phyloP scores from a whole-genome alignment of 23 red algal genomes.

The Gracilariopsis chorda region DNA sequence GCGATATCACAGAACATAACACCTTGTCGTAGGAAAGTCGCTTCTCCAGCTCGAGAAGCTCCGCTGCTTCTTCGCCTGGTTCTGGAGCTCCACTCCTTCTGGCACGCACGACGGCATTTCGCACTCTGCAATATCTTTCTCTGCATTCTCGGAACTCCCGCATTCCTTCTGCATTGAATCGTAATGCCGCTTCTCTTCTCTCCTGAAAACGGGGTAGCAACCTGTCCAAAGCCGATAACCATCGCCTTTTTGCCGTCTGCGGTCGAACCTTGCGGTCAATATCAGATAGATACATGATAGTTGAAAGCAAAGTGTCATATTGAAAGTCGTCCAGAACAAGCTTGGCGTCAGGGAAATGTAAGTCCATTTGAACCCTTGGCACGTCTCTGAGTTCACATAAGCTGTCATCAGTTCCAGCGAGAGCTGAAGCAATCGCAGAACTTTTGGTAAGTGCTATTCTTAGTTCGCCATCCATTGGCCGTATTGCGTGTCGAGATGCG shows the following conservation, averaged over 20 bases:
- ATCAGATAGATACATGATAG: slow-evolving; percentile 72
- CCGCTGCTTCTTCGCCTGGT: slow-evolving; percentile 15
- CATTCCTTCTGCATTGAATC: slow-evolving; percentile 54
- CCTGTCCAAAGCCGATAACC: slow-evolving; percentile 75
- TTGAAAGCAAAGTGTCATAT: slow-evolving; percentile 67
- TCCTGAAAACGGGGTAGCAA: slow-evolving; percentile 74
- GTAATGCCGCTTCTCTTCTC: slow-evolving; percentile 34
- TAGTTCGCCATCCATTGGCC: slow-evolving; percentile 58
- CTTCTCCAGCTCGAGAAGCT: slow-evolving; percentile 33
- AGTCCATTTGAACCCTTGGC: slow-evolving; percentile 61
- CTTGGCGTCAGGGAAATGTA: slow-evolving; percentile 61
- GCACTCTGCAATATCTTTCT: slow-evolving; percentile 51
- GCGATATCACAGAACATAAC: slow-evolving; percentile 71
- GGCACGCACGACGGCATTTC: slow-evolving; percentile 36
- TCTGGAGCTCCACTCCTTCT: slow-evolving; percentile 27
- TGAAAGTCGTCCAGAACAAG: slow-evolving; percentile 70
- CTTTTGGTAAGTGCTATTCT: slow-evolving; percentile 48
- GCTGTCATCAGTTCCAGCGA: slow-evolving; percentile 33
- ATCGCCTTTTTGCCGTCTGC: slow-evolving; percentile 57
- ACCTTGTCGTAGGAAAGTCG: slow-evolving; percentile 34
- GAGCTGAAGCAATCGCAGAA: slow-evolving; percentile 37
- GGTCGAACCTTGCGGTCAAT: slow-evolving; percentile 70
- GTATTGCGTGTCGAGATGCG: slow-evolving; percentile 36
- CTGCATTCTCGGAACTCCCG: slow-evolving; percentile 39
- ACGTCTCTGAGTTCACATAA: background rate